Conservation (phyloP, 371 early-diverging fungal species). For the Mortierella sp. region DNA sequence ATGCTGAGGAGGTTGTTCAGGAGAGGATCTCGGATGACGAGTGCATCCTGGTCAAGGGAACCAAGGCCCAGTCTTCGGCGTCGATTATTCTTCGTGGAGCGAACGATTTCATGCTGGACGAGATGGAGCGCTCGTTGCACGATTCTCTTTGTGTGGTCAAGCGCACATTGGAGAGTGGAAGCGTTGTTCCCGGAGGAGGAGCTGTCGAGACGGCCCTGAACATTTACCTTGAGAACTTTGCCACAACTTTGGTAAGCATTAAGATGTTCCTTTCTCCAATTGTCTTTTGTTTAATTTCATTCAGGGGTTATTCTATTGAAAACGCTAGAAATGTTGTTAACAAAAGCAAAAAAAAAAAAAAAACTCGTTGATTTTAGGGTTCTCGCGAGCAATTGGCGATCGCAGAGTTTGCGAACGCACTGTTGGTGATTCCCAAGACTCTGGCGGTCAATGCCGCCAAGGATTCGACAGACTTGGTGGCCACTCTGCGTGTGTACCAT, state of each 20-base stretch:
- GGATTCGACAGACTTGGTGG: constrained; percentile 96
- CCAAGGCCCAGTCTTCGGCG: constrained; percentile 89
- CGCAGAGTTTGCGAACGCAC: constrained; percentile 97
- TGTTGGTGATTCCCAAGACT: constrained; percentile 98
- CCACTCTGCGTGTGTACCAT: constrained; percentile 96
- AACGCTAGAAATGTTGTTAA: too few species aligned
- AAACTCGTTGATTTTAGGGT: constrained; percentile 63
- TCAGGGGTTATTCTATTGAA: too few species aligned
- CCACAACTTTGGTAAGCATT: constrained; percentile 85
- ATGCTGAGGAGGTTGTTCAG: constrained; percentile 96
- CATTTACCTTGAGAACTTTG: constrained; percentile 98
- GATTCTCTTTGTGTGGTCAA: constrained; percentile 99
- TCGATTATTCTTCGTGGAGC: constrained; percentile 99
- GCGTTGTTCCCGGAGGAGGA: constrained; percentile 99
- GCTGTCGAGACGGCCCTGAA: constrained; percentile 98
- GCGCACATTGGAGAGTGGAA: constrained; percentile 97
- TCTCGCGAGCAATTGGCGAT: constrained; percentile 97
- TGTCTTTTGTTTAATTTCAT: too few species aligned
- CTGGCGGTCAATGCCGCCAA: constrained; percentile 99
- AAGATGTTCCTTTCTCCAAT: too few species aligned
- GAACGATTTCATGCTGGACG: constrained; percentile 99
- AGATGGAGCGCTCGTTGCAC: constrained; percentile 99
- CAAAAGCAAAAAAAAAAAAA: too few species aligned
- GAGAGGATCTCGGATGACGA: constrained; percentile 98
- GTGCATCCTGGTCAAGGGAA: constrained; percentile 96